Evolutionary conservation across 1,284 basidiomycete species (phyloP).

Genomic region (Tilletia indica): DNA sequence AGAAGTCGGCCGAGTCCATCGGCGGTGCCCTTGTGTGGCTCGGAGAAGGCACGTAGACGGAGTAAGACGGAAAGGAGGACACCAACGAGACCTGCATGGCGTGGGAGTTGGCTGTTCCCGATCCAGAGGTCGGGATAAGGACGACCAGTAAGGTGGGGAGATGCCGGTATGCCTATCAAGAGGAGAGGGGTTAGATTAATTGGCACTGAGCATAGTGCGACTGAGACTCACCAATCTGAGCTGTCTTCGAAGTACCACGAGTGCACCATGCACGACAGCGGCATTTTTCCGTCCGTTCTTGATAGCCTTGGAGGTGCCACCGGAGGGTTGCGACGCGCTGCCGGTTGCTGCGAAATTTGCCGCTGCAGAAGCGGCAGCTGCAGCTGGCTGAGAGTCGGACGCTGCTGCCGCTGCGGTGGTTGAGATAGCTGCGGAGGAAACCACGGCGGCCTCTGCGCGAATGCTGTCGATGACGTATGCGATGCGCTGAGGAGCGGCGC

Average conservation of each 20-base stretch:
- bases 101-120: conserved; percentile 23
- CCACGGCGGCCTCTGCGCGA: not conserved
- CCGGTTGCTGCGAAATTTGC: not conserved
- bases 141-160: conserved; percentile 33
- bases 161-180: conserved; percentile 23
- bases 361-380: not conserved
- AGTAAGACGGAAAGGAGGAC: conserved; percentile 36
- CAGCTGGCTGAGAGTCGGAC: not conserved
- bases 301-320: not conserved
- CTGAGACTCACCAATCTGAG: not conserved
- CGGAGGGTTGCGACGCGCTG: not conserved
- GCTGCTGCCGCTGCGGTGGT: not conserved
- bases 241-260: not conserved
- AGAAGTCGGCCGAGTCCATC: conserved; percentile 35
- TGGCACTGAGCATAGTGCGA: not conserved
- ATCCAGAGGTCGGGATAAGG: not conserved
- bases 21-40: conserved; percentile 35
- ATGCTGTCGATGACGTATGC: conserved; percentile 35
- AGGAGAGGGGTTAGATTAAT: not conserved
- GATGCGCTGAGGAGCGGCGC: conserved; percentile 31
- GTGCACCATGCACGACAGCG: not conserved
- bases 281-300: not conserved
- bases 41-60: conserved; percentile 38
- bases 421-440: not conserved
- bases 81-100: conserved; percentile 32